A percentile compares a stretch with the other conserved stretches of the same genome.
These are phyloP conservation scores for Simplicillium aogashimaense DNA, from an alignment of 2,329 filamentous ascomycete genomes.

Conservation along the genomic window DNA sequence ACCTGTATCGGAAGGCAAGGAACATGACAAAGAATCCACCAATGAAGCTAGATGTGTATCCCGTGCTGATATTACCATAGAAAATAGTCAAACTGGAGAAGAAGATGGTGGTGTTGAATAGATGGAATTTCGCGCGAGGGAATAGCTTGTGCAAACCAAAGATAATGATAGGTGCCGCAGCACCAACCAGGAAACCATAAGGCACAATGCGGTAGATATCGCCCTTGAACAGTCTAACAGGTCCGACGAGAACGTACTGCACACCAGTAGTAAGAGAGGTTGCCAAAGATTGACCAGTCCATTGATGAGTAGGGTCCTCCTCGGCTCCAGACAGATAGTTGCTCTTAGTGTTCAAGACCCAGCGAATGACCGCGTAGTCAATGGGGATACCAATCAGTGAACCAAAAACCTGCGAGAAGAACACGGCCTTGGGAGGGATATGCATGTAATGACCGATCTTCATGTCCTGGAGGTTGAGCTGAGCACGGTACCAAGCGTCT, in stretches of 20 bases:
- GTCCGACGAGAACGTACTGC: slow-evolving; percentile 49
- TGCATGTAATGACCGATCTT: slow-evolving; percentile 59
- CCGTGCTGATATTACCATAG: slow-evolving; percentile 52
- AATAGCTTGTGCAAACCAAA: slow-evolving; percentile 42
- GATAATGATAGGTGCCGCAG: slow-evolving; percentile 31
- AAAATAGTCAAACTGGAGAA: slow-evolving; percentile 44
- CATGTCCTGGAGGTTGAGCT: slow-evolving; percentile 50
- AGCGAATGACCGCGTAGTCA: slow-evolving; percentile 51
- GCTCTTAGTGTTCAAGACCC: slow-evolving; percentile 46
- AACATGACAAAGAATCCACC: slow-evolving; percentile 53
- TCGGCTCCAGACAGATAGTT: slow-evolving; percentile 41
- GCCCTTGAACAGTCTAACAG: slow-evolving; percentile 36
- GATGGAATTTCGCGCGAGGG: slow-evolving; percentile 40
- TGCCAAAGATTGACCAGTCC: slow-evolving; percentile 47
- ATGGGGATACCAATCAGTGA: slow-evolving; percentile 48
- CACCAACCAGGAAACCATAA: slow-evolving; percentile 43
- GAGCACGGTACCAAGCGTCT: slow-evolving; percentile 50
- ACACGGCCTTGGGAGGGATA: slow-evolving; percentile 46
- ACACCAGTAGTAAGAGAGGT: slow-evolving; percentile 43
- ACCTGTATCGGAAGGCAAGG: slow-evolving; percentile 44
- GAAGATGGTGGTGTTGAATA: slow-evolving; percentile 55
- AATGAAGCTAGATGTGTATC: slow-evolving; percentile 45
- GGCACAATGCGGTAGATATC: slow-evolving; percentile 37
- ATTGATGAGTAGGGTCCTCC: slow-evolving; percentile 47
- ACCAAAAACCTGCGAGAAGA: slow-evolving; percentile 52